phyloP scores from a whole-genome alignment of 2,329 filamentous ascomycete genomes.

The Pseudogymnoascus sp. region DNA sequence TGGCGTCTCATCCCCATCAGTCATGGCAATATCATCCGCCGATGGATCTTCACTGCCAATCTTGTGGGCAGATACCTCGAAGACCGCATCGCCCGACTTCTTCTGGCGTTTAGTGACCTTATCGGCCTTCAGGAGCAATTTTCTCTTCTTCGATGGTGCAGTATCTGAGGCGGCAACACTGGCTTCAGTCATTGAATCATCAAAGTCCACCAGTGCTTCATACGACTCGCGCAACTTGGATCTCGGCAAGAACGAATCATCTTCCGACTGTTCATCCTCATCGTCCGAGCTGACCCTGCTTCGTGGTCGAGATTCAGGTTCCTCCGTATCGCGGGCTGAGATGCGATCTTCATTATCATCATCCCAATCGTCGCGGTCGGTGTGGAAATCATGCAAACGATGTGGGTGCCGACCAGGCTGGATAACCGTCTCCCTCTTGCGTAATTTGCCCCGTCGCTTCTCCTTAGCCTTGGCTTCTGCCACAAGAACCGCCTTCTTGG shows the following conservation, averaged over 20 bases:
- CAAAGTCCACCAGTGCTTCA: conserved; percentile 23
- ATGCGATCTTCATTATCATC: conserved; percentile 63
- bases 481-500: conserved; percentile 56
- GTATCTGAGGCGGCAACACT: conserved; percentile 59
- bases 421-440: conserved; percentile 30
- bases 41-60: conserved; percentile 44
- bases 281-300: conserved; percentile 66
- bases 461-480: conserved; percentile 57
- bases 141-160: conserved; percentile 59
- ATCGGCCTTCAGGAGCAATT: conserved; percentile 62
- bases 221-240: conserved; percentile 8
- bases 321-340: conserved; percentile 72
- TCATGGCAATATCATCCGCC: conserved; percentile 38
- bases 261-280: conserved; percentile 31
- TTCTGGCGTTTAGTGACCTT: conserved; percentile 72
- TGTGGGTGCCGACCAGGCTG: conserved; percentile 45
- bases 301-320: conserved; percentile 71
- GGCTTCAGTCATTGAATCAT: conserved; percentile 64
- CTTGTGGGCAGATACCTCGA: conserved; percentile 53
- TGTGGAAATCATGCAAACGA: conserved; percentile 63
- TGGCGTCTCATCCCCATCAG: conserved; percentile 44
- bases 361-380: conserved; percentile 77
- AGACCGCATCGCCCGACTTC: conserved; percentile 72
- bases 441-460: conserved; percentile 34
- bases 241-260: conserved; percentile 22